phyloP scores from a whole-genome alignment of 2,329 filamentous ascomycete genomes.

The Endothia cerciana region DNA sequence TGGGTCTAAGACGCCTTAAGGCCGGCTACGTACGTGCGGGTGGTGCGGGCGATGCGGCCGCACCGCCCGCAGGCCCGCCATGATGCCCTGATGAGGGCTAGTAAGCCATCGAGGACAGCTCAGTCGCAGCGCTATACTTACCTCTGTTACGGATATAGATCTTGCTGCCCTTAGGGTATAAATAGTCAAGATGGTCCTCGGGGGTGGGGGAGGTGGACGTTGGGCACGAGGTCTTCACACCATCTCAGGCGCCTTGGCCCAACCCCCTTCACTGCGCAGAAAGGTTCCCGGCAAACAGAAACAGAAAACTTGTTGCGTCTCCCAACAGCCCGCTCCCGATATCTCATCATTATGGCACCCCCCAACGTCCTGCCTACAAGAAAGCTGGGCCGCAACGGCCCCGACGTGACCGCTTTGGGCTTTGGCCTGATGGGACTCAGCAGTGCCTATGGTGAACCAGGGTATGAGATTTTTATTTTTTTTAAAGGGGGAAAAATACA shows the following conservation, averaged over 20 bases:
- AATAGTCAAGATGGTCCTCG: background rate
- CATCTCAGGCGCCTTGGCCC: background rate
- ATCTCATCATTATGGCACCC: background rate
- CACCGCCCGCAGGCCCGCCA: conserved; percentile 1
- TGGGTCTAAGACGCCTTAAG: background rate
- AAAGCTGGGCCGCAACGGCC: conserved; percentile 34
- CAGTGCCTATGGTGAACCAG: conserved; percentile 27
- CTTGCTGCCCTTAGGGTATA: background rate
- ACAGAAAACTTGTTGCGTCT: no score
- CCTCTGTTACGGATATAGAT: no score
- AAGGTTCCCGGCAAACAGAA: background rate
- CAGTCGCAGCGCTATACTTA: no score
- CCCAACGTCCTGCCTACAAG: conserved; percentile 19
- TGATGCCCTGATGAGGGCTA: no score
- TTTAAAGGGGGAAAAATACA: background rate
- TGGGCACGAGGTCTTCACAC: background rate
- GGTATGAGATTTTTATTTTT: conserved; percentile 18
- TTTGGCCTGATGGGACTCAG: conserved; percentile 37
- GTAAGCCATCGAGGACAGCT: no score
- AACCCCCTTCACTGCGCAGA: background rate
- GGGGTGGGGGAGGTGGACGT: background rate
- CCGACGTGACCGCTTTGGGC: conserved; percentile 33
- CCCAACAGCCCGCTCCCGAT: no score
- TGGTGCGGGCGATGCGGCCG: background rate
- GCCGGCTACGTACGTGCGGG: background rate